Evolutionary conservation across 75 land plant species (phyloP).

Genomic region (Selaginella moellendorffii): DNA sequence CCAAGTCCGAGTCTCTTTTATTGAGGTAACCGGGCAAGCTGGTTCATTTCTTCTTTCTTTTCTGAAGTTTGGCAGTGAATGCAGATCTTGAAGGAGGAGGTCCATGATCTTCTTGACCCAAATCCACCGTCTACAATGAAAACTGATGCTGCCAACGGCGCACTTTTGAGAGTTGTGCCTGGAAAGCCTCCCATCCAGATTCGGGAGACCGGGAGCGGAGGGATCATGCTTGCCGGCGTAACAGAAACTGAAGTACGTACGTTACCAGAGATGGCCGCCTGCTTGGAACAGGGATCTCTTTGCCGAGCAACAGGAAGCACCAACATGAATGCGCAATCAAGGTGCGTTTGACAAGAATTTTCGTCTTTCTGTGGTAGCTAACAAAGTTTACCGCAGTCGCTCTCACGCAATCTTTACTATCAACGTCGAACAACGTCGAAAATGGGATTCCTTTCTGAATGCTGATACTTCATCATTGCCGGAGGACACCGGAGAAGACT

Average conservation of each 20-base stretch:
- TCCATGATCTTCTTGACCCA: slow-evolving; percentile 78
- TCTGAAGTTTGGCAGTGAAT: slow-evolving; percentile 1
- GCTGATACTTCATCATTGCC: slow-evolving; percentile 14
- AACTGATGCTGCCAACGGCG: slow-evolving; percentile 24
- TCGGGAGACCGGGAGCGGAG: slow-evolving; percentile 85
- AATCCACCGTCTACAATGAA: slow-evolving; percentile 30
- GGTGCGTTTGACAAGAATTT: slow-evolving; percentile 25
- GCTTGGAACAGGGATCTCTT: slow-evolving; percentile 85
- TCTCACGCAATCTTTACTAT: slow-evolving; percentile 99
- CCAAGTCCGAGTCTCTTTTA: slow-evolving; percentile 83
- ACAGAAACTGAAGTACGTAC: slow-evolving; percentile 71
- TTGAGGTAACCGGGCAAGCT: slow-evolving; percentile 45
- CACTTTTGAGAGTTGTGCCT: slow-evolving; percentile 19
- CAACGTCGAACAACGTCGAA: slow-evolving; percentile 88
- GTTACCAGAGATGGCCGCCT: slow-evolving; percentile 80
- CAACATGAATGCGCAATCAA: slow-evolving; percentile 93
- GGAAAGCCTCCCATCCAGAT: slow-evolving; percentile 90
- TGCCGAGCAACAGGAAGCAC: slow-evolving; percentile 97
- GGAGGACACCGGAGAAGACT: slow-evolving; percentile 65
- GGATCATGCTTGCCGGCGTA: slow-evolving; percentile 81
- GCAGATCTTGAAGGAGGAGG: slow-evolving; percentile 95
- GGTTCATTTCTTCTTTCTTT: neutral
- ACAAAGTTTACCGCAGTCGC: slow-evolving; percentile 36
- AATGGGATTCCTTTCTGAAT: slow-evolving; percentile 22
- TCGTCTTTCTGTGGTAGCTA: neutral